A percentile compares a stretch with the other conserved stretches of the same genome.
These are phyloP conservation scores for Kodamaea plutei DNA, from an alignment of 1,139 yeast species.

Conservation along the genomic window DNA sequence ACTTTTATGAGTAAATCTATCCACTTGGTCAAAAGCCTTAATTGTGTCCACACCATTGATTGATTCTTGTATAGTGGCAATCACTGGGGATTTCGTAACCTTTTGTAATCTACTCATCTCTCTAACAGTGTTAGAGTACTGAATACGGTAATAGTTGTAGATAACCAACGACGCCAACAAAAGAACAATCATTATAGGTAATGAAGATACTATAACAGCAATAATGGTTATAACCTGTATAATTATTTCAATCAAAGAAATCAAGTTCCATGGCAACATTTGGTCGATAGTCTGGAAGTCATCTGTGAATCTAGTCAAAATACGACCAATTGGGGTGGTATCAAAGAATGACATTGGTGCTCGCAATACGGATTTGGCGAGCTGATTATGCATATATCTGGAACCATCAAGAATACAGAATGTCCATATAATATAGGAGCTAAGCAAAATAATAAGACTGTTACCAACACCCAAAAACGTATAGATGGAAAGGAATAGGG, in stretches of 20 bases:
- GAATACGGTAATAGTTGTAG: slow-evolving; percentile 27
- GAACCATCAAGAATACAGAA: slow-evolving; percentile 31
- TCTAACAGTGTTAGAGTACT: slow-evolving; percentile 35
- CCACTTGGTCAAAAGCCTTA: slow-evolving; percentile 28
- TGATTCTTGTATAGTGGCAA: slow-evolving; percentile 37
- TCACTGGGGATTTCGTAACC: slow-evolving; percentile 30
- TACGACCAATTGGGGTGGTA: slow-evolving; percentile 40
- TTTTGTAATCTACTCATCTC: slow-evolving; percentile 34
- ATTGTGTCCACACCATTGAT: slow-evolving; percentile 36
- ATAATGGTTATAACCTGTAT: slow-evolving; percentile 18
- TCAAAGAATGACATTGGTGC: slow-evolving; percentile 45
- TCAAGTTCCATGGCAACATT: slow-evolving; percentile 31
- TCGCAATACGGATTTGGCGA: slow-evolving; percentile 35
- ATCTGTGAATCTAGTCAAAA: slow-evolving; percentile 38
- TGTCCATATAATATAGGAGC: slow-evolving; percentile 31
- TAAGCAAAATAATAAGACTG: slow-evolving; percentile 24
- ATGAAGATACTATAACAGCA: slow-evolving; percentile 25
- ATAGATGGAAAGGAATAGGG: slow-evolving; percentile 24
- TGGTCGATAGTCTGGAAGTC: slow-evolving; percentile 34
- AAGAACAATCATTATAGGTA: slow-evolving; percentile 31
- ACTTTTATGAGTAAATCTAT: slow-evolving; percentile 23
- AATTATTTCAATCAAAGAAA: slow-evolving; percentile 17
- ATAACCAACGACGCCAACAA: slow-evolving; percentile 19
- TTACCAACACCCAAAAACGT: slow-evolving; percentile 25
- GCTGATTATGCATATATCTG: slow-evolving; percentile 33